Conservation (phyloP, 2,329 filamentous ascomycete species). For the Chaetomium strumarium region DNA sequence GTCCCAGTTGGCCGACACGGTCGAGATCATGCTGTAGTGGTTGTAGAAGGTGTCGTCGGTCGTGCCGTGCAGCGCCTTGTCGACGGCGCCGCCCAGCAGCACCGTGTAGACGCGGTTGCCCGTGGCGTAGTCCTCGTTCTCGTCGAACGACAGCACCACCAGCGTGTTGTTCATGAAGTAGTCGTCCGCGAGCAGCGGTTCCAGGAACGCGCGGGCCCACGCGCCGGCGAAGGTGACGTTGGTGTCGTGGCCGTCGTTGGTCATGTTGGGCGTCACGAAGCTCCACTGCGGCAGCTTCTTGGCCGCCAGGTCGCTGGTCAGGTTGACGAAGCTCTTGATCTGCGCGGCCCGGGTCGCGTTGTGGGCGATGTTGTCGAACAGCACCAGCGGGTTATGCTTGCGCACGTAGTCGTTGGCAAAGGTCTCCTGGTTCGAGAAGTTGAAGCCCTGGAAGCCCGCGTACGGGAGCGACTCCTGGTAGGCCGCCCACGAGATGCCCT, state of each 20-base stretch:
- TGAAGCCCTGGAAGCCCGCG: conserved; percentile 61
- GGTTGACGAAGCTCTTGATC: conserved; percentile 69
- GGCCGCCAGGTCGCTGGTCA: conserved; percentile 59
- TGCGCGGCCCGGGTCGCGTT: conserved; percentile 54
- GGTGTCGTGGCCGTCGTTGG: conserved; percentile 69
- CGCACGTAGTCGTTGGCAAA: conserved; percentile 71
- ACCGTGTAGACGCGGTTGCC: conserved; percentile 54
- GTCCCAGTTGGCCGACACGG: conserved; percentile 63
- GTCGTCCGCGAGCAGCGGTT: conserved; percentile 61
- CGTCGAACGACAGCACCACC: conserved; percentile 73
- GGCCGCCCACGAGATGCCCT: conserved; percentile 60
- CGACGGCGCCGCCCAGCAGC: conserved; percentile 69
- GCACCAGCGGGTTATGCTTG: conserved; percentile 61
- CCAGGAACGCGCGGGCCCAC: conserved; percentile 64
- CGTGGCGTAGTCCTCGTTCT: conserved; percentile 60
- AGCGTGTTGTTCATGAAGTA: conserved; percentile 73
- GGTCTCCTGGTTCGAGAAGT: conserved; percentile 58
- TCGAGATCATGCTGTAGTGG: conserved; percentile 65
- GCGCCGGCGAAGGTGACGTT: conserved; percentile 60
- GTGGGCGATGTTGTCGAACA: conserved; percentile 59
- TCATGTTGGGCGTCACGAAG: conserved; percentile 71
- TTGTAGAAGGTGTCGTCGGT: conserved; percentile 65
- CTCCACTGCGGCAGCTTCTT: conserved; percentile 64
- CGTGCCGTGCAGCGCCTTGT: conserved; percentile 57
- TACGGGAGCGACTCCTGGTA: conserved; percentile 78